Evolutionary conservation across 768 basidiomycete species (phyloP), one percentile per base, ranked within the genome.

Genomic region (Leccinellum albellum): DNA sequence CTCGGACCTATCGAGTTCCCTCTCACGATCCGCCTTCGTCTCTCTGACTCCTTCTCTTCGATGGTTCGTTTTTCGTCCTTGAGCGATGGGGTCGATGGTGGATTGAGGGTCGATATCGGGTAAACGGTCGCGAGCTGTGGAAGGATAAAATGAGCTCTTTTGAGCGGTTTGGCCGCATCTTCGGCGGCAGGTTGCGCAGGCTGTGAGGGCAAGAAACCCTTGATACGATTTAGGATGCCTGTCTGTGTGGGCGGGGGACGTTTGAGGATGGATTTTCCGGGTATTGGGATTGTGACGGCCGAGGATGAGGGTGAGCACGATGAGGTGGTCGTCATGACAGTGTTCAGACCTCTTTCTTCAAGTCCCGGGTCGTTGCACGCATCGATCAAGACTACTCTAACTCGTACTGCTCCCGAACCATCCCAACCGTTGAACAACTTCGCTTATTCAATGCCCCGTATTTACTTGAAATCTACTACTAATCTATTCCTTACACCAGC

Each of bases 71-170:
- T 90, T 76, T 95, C 91, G 58, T 92, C 89, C 71, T 85, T 85
- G 51, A 93, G 76, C 3, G 82, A 81, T 1, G 87, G 86, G 3
- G 85, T 90, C 49, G 85, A 89, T 2, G 95, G 95, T 6, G 97
- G 91, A 51, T 89, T 89, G 17, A 86, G 64, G 2, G 87, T 84
- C 28, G 88, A 89, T 69, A 98, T 96, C 0, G 94, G 94, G 70
- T 98, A 98, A 31, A 94, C 85, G 23, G 89, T 90, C 31, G 84
- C 86, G 63, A 97, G 82, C 63, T 89, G 82, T 0, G 91, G 91
- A 13, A 97, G 76, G 61, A 96, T 90, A 69, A 98, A 98, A 64
- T 96, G 91, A 0, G 95, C 97, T 50, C 91, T 76, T 67, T 91
- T 93, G 60, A 96, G 79, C 12, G 90, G 83, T 64, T 79, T 83